A percentile compares a stretch with the other conserved stretches of the same genome.
Evolutionary conservation across 176 grass and related monocot genomes (phyloP).

Genomic region (bread wheat (Triticum aestivum)): DNA sequence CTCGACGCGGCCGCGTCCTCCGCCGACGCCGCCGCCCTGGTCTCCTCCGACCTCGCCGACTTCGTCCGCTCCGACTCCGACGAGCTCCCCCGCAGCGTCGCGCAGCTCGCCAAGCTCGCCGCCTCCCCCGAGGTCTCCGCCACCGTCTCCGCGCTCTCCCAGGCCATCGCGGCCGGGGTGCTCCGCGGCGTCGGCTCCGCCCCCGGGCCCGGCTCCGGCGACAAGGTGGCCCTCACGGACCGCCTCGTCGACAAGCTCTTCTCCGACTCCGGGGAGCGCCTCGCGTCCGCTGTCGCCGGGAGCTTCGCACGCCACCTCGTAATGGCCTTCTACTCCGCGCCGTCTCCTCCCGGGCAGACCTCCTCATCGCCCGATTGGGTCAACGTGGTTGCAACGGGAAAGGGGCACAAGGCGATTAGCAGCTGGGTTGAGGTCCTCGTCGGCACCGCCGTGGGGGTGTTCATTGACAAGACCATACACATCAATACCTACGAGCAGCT

Average conservation of each 20-base stretch:
- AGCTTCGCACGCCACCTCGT: slow-evolving; percentile 77
- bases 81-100: slow-evolving; percentile 66
- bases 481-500: slow-evolving; percentile 92
- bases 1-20: slow-evolving; percentile 59
- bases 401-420: slow-evolving; percentile 49
- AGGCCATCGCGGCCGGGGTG: slow-evolving; percentile 59
- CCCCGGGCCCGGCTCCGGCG: neutral
- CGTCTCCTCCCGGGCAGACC: slow-evolving; percentile 27
- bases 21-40: slow-evolving; percentile 59
- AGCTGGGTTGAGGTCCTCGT: slow-evolving; percentile 64
- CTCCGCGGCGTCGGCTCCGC: slow-evolving; percentile 32
- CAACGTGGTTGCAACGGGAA: slow-evolving; percentile 49
- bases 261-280: slow-evolving; percentile 59
- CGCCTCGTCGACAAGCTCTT: slow-evolving; percentile 83
- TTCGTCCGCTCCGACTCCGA: slow-evolving; percentile 78
- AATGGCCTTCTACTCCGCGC: slow-evolving; percentile 41
- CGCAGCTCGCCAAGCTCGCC: slow-evolving; percentile 74
- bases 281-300: slow-evolving; percentile 64
- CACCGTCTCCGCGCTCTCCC: slow-evolving; percentile 56
- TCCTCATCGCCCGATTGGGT: slow-evolving; percentile 54
- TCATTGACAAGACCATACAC: slow-evolving; percentile 93
- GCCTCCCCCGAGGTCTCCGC: slow-evolving; percentile 64
- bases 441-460: slow-evolving; percentile 68
- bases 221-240: slow-evolving; percentile 38
- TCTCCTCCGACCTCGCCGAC: slow-evolving; percentile 64